A percentile compares a stretch with the other conserved stretches of the same genome.
These are phyloP conservation scores for Discostella stelligera DNA, from an alignment of 352 stramenopile genomes.

Conservation along the genomic window DNA sequence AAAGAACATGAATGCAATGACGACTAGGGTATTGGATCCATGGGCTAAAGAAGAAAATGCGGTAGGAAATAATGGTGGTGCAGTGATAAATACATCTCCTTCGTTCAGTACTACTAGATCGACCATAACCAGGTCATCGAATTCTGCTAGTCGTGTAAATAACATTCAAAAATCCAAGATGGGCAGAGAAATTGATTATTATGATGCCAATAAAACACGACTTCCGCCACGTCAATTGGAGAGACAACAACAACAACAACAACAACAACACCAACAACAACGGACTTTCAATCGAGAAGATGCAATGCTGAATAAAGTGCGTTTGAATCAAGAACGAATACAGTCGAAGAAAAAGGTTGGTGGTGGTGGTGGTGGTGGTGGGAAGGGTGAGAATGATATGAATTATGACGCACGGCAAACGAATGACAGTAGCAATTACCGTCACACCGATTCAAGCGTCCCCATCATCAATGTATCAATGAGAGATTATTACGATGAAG, in stretches of 20 bases:
- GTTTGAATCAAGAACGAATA: conserved; percentile 46
- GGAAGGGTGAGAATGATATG: neutral
- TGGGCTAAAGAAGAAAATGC: conserved; percentile 53
- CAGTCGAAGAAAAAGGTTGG: conserved; percentile 7
- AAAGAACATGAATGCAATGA: conserved; percentile 9
- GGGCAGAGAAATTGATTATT: neutral
- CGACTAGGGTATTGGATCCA: conserved; percentile 53
- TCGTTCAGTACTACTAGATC: too few species aligned
- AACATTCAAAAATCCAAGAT: neutral
- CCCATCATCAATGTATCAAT: neutral
- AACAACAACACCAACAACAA: neutral
- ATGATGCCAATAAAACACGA: neutral
- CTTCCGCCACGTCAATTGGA: neutral
- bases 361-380: neutral
- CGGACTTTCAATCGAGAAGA: conserved; percentile 10
- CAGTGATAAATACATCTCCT: neutral
- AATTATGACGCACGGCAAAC: neutral
- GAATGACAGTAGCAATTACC: neutral
- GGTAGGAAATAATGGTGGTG: neutral
- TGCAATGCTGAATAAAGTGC: conserved; percentile 38
- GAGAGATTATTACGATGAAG: conserved; percentile 61
- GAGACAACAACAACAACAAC: neutral
- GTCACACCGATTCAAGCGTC: neutral
- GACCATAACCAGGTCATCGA: neutral
- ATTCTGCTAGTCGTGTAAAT: neutral